These are phyloP conservation scores for Endotrypanum monterogeii DNA, from an alignment of 208 protist genomes.

Conservation along the genomic window DNA sequence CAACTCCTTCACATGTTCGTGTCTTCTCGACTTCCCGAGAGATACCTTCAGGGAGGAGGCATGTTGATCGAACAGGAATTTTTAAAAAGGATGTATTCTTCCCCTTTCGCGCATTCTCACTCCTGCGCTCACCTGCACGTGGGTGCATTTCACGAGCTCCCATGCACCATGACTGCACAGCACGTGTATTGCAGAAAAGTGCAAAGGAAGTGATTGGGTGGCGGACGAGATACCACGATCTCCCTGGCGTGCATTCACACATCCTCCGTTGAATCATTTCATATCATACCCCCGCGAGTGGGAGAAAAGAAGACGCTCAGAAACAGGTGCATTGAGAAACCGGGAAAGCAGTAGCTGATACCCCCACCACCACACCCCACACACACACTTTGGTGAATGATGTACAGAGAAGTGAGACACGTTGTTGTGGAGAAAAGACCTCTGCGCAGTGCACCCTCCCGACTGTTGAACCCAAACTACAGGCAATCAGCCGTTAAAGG, in stretches of 20 bases:
- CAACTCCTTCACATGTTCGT: background rate
- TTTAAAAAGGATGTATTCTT: background rate
- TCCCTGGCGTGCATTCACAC: background rate
- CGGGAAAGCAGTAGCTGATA: background rate
- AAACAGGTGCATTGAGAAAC: background rate
- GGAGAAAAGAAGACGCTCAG: too few species aligned
- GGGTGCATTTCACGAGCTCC: background rate
- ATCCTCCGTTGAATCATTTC: too few species aligned
- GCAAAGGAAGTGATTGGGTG: too few species aligned
- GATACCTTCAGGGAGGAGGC: background rate
- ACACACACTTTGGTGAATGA: too few species aligned
- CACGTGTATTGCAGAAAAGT: too few species aligned
- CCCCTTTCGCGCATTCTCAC: background rate
- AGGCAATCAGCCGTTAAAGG: background rate
- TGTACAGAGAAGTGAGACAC: background rate
- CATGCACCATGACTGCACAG: too few species aligned
- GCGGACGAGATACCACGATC: background rate
- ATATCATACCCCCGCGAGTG: too few species aligned
- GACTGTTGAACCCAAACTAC: background rate
- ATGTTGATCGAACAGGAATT: background rate
- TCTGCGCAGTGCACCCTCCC: background rate
- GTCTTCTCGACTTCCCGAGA: background rate
- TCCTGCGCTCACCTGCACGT: background rate
- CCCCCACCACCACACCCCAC: background rate
- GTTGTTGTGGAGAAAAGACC: background rate